Base-by-base conservation (phyloP, 2,329 filamentous ascomycete genomes). In the Pseudogymnoascus sp. region DNA sequence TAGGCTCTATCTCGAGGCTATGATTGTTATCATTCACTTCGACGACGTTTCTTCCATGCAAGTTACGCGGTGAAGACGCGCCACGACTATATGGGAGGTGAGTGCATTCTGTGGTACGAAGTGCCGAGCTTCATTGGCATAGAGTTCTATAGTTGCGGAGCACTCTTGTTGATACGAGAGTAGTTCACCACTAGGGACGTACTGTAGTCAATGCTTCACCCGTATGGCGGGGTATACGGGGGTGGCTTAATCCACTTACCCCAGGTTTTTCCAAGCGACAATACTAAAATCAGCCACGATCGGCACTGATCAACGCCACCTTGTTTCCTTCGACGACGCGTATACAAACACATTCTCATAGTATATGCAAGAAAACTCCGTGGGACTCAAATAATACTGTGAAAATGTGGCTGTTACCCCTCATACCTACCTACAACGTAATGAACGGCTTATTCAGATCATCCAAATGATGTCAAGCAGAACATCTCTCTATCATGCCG, bases 121-220 rank as follows among this genome's bases (percentile, higher is more conserved):
- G 1, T 55, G 49, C 28, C 9, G 25, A 12, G 11, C 16, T 55
- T 12, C 4, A 33, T 55, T 35, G 49, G 9, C 21, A 33, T 55
- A 55, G 28, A 55, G 28, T 55, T 55, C 28, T 21, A 55, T 33
- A 35, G 49, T 21, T 55, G n/a, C 45, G 25, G 45, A 23, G 21
- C 21, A 23, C 21, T 49, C 25, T n/a, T 18, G 28, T 18, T 28
- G 49, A 33, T 55, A 55, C 28, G 45, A 55, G 28, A 33, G 28
- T 33, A 55, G 49, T 28, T 55, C 28, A 21, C 9, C 49, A 55
- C 49, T 33, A 55, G n/a, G 49, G 45, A 52, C 45, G 49, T 55
- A 1, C 49, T 55, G 49, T 18, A 33, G 49, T 55, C 49, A 55
- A 35, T 35, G 49, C 49, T 14, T 28, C 43, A n/a, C 43, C 9